Evolutionary conservation across 352 stramenopile genomes (phyloP), one percentile per base, ranked within the genome.

Genomic region (Aphanomyces stellatus): DNA sequence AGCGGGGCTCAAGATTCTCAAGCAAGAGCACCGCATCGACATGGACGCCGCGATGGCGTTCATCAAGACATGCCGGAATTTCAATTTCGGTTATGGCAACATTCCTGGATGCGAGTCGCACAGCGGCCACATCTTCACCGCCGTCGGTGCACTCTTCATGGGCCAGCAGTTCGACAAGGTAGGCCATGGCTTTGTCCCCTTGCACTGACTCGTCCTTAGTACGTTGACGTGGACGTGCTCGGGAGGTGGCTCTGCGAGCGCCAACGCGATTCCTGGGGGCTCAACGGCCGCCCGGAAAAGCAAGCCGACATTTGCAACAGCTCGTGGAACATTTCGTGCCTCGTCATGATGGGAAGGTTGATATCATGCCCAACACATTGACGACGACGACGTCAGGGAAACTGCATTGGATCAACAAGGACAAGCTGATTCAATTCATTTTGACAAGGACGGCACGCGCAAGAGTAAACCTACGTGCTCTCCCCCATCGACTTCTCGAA

Each of bases 231-330:
- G 34, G 91, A 98, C 70, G 69, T 97, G 30, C 80, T 99, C 3
- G 89, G 88, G 1, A 98, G 96, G 95, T 99, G 96, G 96, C 84
- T 99, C 13, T 95, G 90, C 60, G 96, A 99, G 76, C 82, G 97
- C 48, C 97, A 99, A 74, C 99, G 96, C 75, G 97, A 99, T 76
- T 95, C 84, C 10, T 83, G 85, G 31, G 85, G 87, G 7, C 74
- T 95, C 28, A 99, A 99, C 73, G 97, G 97, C 8, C 80, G 97
- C 40, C 96, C 96, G 0, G 97, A 99, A 81, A 99, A 99, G 85
- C 97, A 99, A 69, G 94, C 96, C 0, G 97, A 99, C 76, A 96
- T 99, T 46, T 99, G 97, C 76, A 99, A 99, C 76, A 98, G 90
- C 63, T 99, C 97, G 96, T 99, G 97, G 97, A 98, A 99, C 76